Percentiles rank a stretch among this genome's conserved stretches.
phyloP scores from a whole-genome alignment of 75 land plant species.

The Selaginella tamariscina region DNA sequence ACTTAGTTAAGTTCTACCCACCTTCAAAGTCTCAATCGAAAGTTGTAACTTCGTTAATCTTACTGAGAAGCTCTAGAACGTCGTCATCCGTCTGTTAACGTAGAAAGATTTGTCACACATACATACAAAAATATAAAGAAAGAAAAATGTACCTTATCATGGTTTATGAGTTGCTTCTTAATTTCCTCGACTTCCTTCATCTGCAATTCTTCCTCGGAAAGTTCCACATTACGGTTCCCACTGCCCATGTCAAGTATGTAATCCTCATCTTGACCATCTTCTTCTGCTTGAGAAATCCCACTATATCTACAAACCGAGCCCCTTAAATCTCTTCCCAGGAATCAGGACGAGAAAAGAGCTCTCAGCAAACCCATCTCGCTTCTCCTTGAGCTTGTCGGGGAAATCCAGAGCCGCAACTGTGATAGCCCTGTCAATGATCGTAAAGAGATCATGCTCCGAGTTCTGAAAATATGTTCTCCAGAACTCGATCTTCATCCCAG shows the following conservation, averaged over 20 bases:
- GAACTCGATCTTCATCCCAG: slow-evolving; percentile 32
- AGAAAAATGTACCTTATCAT: background rate
- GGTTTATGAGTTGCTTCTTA: background rate
- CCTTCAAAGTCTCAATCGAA: slow-evolving; percentile 13
- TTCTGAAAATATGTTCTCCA: slow-evolving; percentile 61
- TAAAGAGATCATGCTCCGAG: slow-evolving; percentile 52
- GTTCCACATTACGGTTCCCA: background rate
- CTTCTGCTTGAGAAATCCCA: background rate
- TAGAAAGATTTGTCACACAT: slow-evolving; percentile 4
- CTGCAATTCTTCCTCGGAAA: too few relatives aligned
- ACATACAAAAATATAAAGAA: background rate
- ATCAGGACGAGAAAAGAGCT: slow-evolving; percentile 35
- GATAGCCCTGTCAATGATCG: slow-evolving; percentile 53
- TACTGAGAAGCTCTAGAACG: background rate
- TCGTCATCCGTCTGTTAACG: slow-evolving; percentile 11
- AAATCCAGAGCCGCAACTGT: slow-evolving; percentile 53
- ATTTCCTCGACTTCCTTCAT: background rate
- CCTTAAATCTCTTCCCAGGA: background rate
- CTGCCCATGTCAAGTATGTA: background rate
- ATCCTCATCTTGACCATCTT: background rate
- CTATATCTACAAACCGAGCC: background rate
- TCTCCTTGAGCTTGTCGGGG: slow-evolving; percentile 47
- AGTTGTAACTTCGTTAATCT: background rate
- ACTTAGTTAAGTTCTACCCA: too few relatives aligned
- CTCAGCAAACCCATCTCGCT: slow-evolving; percentile 68